phyloP scores from a whole-genome alignment of 2,329 filamentous ascomycete genomes.

The Fusarium armeniacum region DNA sequence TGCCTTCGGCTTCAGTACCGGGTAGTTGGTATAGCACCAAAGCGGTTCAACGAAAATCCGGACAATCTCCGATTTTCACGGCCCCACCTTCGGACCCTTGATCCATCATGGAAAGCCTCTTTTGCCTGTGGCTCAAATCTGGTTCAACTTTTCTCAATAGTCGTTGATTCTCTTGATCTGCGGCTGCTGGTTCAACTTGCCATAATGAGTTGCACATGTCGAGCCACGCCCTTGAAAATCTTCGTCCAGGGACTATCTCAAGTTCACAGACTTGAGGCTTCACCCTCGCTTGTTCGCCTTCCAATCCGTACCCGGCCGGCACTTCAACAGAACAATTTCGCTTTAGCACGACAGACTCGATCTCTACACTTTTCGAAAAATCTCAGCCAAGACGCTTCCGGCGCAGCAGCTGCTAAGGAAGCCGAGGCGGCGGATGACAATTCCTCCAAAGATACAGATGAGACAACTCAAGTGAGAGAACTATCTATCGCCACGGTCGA shows the following conservation, averaged over 20 bases:
- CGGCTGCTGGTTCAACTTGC: conserved; percentile 15
- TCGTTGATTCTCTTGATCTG: conserved; percentile 11
- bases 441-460: conserved; percentile 1
- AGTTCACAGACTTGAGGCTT: conserved; percentile 54
- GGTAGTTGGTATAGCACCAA: not conserved
- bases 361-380: conserved; percentile 43
- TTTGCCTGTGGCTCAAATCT: conserved; percentile 36
- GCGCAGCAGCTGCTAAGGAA: not conserved
- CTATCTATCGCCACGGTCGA: conserved; percentile 9
- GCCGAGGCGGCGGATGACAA: not conserved
- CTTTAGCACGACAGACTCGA: conserved; percentile 44
- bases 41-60: conserved; percentile 33
- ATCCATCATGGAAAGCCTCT: conserved; percentile 43
- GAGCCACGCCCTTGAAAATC: conserved; percentile 60
- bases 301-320: conserved; percentile 23
- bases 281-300: conserved; percentile 38
- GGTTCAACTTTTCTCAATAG: conserved; percentile 43
- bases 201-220: conserved; percentile 65
- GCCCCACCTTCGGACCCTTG: conserved; percentile 45
- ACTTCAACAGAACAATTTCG: conserved; percentile 31
- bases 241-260: conserved; percentile 64
- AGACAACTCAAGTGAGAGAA: conserved; percentile 17
- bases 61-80: not conserved
- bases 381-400: conserved; percentile 37
- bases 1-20: not conserved